Conservation (phyloP, 352 stramenopile species). For the Phytophthora tentaculata region DNA sequence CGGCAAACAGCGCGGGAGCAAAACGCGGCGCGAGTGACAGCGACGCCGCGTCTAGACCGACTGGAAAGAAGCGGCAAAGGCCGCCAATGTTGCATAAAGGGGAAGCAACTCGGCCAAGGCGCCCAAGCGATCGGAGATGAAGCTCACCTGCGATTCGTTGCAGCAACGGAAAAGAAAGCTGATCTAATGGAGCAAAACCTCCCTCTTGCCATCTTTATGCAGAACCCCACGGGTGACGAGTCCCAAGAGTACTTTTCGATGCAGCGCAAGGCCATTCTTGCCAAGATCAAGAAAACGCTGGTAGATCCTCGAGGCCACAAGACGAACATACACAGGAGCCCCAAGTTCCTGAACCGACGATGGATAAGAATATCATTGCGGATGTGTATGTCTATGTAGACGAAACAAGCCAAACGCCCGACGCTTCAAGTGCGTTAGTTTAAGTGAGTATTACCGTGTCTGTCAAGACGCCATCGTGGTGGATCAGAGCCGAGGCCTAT, state of each 20-base stretch:
- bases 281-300: background rate
- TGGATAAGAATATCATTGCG: background rate
- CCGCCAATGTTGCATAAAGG: background rate
- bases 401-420: background rate
- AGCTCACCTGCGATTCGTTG: conserved; percentile 4
- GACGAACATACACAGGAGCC: background rate
- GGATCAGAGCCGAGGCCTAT: background rate
- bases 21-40: background rate
- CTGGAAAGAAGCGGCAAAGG: background rate
- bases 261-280: conserved; percentile 1
- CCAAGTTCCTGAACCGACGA: background rate
- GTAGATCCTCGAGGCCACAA: background rate
- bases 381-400: background rate
- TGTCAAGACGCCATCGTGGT: background rate
- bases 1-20: background rate
- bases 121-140: background rate
- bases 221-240: background rate
- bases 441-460: background rate
- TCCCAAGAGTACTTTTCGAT: conserved; percentile 11
- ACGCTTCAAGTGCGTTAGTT: background rate
- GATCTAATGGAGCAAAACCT: conserved; percentile 12
- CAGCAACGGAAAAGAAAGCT: conserved; percentile 5
- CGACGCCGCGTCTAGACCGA: background rate
- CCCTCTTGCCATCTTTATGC: conserved; percentile 6
- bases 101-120: background rate